Conservation (phyloP, 805 yeast species). For the Candida parachauliodes region DNA sequence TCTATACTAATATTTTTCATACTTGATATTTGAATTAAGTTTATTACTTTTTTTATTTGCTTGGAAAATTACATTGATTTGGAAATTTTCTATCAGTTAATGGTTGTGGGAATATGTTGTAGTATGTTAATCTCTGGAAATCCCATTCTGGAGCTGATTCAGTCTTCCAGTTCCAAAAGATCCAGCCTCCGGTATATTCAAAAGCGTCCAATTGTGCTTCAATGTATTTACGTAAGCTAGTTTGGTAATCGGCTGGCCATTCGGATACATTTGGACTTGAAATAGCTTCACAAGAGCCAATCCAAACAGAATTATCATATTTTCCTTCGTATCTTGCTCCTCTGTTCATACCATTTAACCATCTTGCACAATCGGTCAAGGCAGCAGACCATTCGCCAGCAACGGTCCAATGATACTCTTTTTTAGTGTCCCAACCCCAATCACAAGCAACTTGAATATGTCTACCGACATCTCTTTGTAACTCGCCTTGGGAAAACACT, state of each 20-base stretch:
- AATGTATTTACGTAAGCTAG: slow-evolving; percentile 61
- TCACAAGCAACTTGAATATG: slow-evolving; percentile 45
- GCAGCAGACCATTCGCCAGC: slow-evolving; percentile 93
- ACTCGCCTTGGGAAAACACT: slow-evolving; percentile 66
- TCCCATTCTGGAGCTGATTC: slow-evolving; percentile 87
- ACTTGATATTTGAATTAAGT: too few relatives aligned
- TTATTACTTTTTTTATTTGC: not conserved
- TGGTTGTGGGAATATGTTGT: slow-evolving; percentile 79
- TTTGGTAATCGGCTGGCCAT: slow-evolving; percentile 60
- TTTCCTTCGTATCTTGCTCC: slow-evolving; percentile 80
- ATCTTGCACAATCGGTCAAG: slow-evolving; percentile 81
- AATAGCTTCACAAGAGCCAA: slow-evolving; percentile 59
- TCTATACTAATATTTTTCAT: too few relatives aligned
- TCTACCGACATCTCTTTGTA: slow-evolving; percentile 54
- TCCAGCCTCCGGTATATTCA: slow-evolving; percentile 78
- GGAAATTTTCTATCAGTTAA: slow-evolving; percentile 63
- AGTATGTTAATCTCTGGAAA: slow-evolving; percentile 52
- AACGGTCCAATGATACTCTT: slow-evolving; percentile 69
- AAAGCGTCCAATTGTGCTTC: slow-evolving; percentile 90
- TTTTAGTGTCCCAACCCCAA: slow-evolving; percentile 26
- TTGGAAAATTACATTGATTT: slow-evolving; percentile 52
- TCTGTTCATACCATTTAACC: slow-evolving; percentile 83
- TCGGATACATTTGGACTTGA: slow-evolving; percentile 19
- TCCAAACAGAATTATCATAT: slow-evolving; percentile 34
- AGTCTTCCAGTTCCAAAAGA: slow-evolving; percentile 92